Percentiles rank a stretch among this genome's conserved stretches.
Conservation (phyloP, 352 stramenopile species). For the Globisporangium carolinianum region DNA sequence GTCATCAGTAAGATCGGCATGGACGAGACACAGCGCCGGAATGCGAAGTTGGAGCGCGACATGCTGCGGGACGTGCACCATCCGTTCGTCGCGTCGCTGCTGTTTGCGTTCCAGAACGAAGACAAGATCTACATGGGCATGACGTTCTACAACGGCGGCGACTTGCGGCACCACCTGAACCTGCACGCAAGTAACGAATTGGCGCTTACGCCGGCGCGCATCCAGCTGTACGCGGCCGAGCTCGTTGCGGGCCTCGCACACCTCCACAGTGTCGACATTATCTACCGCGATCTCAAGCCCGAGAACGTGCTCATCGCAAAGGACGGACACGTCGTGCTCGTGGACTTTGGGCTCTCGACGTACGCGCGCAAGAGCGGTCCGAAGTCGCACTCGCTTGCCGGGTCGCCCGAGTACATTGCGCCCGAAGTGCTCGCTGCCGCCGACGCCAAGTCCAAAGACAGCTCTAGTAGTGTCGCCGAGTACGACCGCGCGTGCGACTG, state of each 20-base stretch:
- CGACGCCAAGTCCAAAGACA: slow-evolving; percentile 26
- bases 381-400: slow-evolving; percentile 71
- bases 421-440: slow-evolving; percentile 84
- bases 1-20: slow-evolving; percentile 88
- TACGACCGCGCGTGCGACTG: slow-evolving; percentile 86
- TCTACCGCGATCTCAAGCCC: slow-evolving; percentile 86
- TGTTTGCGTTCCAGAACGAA: slow-evolving; percentile 97
- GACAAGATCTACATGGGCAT: slow-evolving; percentile 98
- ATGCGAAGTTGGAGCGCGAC: slow-evolving; percentile 90
- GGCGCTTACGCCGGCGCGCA: slow-evolving; percentile 55
- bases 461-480: slow-evolving; percentile 13
- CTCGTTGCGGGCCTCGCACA: slow-evolving; percentile 78
- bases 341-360: slow-evolving; percentile 89
- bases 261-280: slow-evolving; percentile 87
- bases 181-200: slow-evolving; percentile 59
- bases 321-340: slow-evolving; percentile 85
- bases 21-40: slow-evolving; percentile 73
- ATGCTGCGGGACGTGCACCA: slow-evolving; percentile 93
- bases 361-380: slow-evolving; percentile 37
- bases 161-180: slow-evolving; percentile 87
- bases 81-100: slow-evolving; percentile 95
- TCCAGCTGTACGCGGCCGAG: slow-evolving; percentile 84
- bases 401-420: slow-evolving; percentile 89
- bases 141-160: slow-evolving; percentile 97
- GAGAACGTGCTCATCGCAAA: slow-evolving; percentile 86